These are phyloP conservation scores for Cladosporium colombiae DNA, from an alignment of 2,329 filamentous ascomycete species.

Conservation along the genomic window DNA sequence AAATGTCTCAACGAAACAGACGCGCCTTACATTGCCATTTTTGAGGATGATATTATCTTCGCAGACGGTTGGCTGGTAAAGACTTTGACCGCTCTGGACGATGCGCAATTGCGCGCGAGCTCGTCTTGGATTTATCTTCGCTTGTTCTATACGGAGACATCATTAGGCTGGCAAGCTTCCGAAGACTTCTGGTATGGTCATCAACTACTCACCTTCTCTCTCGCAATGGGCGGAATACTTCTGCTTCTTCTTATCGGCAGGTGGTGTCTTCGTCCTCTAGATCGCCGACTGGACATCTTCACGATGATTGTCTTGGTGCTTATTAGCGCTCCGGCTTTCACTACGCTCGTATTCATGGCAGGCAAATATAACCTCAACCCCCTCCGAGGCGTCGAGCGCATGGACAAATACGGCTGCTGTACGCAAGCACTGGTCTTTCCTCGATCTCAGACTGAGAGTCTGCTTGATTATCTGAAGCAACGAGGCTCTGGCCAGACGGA, in stretches of 20 bases:
- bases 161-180: constrained; percentile 19
- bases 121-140: constrained; percentile 36
- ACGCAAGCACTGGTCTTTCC: constrained; percentile 40
- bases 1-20: not conserved
- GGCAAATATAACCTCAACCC: constrained; percentile 25
- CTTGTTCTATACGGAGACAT: constrained; percentile 40
- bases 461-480: constrained; percentile 23
- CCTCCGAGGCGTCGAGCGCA: constrained; percentile 18
- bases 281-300: constrained; percentile 17
- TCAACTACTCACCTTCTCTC: constrained; percentile 25
- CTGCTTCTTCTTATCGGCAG: constrained; percentile 12
- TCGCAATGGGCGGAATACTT: constrained; percentile 18
- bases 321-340: constrained; percentile 23
- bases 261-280: not conserved
- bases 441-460: constrained; percentile 16
- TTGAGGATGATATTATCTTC: not conserved
- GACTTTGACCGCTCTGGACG: not conserved
- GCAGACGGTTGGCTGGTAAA: not conserved
- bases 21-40: not conserved
- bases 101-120: not conserved
- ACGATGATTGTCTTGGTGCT: constrained; percentile 9
- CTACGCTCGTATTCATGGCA: constrained; percentile 24
- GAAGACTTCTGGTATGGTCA: constrained; percentile 20
- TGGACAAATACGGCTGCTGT: constrained; percentile 36
- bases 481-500: constrained; percentile 27